phyloP scores from a whole-genome alignment of 768 basidiomycete genomes.

The Amanita pallidorosea region DNA sequence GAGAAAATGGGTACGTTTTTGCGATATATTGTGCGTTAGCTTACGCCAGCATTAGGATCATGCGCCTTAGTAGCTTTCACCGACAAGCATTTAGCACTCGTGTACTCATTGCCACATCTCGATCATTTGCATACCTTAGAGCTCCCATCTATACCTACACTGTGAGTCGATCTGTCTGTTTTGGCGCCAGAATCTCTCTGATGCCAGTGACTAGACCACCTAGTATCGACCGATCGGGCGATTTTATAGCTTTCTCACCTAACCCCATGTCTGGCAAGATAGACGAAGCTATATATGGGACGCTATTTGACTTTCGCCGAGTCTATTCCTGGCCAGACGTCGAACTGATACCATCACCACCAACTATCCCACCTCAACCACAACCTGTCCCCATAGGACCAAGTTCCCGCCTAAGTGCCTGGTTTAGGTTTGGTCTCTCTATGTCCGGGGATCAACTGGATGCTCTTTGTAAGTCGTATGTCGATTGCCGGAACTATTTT shows the following conservation, averaged over 20 bases:
- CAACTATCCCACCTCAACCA: conserved; percentile 42
- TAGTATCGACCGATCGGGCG: conserved; percentile 39
- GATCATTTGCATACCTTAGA: conserved; percentile 41
- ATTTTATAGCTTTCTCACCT: conserved; percentile 37
- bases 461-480: conserved; percentile 33
- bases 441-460: conserved; percentile 55
- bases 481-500: conserved; percentile 1
- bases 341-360: conserved; percentile 33
- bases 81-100: conserved; percentile 32
- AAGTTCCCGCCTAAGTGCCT: conserved; percentile 41
- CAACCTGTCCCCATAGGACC: conserved; percentile 53
- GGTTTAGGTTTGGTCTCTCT: conserved; percentile 39
- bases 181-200: not conserved
- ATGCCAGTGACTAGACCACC: conserved; percentile 17
- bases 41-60: conserved; percentile 21
- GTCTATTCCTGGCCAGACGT: conserved; percentile 39
- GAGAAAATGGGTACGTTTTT: conserved; percentile 45
- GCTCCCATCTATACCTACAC: conserved; percentile 20
- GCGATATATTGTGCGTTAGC: not conserved
- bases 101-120: conserved; percentile 56
- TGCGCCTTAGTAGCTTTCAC: conserved; percentile 49
- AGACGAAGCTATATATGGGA: conserved; percentile 35
- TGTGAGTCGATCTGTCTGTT: conserved; percentile 17
- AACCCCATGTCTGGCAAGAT: conserved; percentile 23
- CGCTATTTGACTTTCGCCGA: conserved; percentile 48